These are phyloP conservation scores for Aureobasidium lini DNA, from an alignment of 2,329 filamentous ascomycete species.

Conservation along the genomic window DNA sequence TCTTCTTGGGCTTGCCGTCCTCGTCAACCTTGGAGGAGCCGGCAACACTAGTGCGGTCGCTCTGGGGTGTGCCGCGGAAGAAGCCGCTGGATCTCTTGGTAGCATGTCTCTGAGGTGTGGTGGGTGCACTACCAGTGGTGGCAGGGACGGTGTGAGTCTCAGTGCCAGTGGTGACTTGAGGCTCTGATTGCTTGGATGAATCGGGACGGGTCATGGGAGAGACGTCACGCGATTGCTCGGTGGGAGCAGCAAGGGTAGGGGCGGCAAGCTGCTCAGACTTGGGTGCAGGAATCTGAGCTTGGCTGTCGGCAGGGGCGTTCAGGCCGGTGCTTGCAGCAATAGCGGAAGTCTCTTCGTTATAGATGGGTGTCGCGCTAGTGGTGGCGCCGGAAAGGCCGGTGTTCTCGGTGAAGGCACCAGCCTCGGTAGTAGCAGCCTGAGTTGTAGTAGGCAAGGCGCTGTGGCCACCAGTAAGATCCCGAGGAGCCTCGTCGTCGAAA, in stretches of 20 bases:
- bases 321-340: constrained; percentile 22
- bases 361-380: neutral
- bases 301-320: constrained; percentile 30
- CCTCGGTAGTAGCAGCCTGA: neutral
- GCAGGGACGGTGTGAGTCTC: constrained; percentile 26
- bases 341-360: constrained; percentile 20
- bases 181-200: constrained; percentile 28
- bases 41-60: constrained; percentile 19
- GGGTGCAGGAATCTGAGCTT: constrained; percentile 18
- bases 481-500: constrained; percentile 19
- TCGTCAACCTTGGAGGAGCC: constrained; percentile 17
- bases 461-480: neutral
- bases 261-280: constrained; percentile 9
- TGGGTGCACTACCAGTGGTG: constrained; percentile 1
- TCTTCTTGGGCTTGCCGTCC: constrained; percentile 38
- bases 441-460: neutral
- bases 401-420: constrained; percentile 2
- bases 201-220: constrained; percentile 31
- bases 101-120: constrained; percentile 15
- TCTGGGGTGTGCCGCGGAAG: constrained; percentile 16
- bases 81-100: constrained; percentile 11
- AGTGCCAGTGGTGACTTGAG: constrained; percentile 34
- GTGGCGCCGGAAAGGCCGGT: neutral
- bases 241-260: constrained; percentile 21
- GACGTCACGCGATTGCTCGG: constrained; percentile 32